Evolutionary conservation across 148 eudicot species (phyloP).

Genomic region (Cornus controversa): DNA sequence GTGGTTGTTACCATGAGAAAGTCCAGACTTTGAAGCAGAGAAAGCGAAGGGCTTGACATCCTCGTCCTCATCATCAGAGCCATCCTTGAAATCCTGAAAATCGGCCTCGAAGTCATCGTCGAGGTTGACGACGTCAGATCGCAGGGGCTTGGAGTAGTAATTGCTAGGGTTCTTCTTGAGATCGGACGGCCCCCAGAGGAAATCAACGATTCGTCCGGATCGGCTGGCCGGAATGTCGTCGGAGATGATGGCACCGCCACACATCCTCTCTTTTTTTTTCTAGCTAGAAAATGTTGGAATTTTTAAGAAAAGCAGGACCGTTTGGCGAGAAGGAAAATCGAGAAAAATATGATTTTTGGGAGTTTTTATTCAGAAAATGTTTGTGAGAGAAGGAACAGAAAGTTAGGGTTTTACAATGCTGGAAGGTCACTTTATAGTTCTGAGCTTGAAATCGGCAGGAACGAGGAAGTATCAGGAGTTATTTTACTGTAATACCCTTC

Average conservation of each 20-base stretch:
- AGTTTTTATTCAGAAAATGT: not conserved
- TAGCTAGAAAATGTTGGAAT: not conserved
- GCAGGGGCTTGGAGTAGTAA: constrained; percentile 49
- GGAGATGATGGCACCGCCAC: constrained; percentile 90
- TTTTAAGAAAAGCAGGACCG: not conserved
- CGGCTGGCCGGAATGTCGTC: constrained; percentile 39
- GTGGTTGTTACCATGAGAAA: constrained; percentile 27
- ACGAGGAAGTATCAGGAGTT: not conserved
- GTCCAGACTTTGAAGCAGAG: constrained; percentile 31
- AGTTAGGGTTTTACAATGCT: not conserved
- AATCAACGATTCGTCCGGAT: constrained; percentile 48
- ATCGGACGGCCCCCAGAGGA: constrained; percentile 48
- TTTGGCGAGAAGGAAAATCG: not conserved
- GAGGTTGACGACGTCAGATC: constrained; percentile 42
- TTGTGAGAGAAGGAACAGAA: not conserved
- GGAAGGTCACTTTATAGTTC: too few relatives aligned
- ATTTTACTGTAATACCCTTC: constrained; percentile 5
- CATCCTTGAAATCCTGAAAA: constrained; percentile 62
- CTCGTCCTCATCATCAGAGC: constrained; percentile 30
- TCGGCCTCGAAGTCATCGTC: constrained; percentile 80
- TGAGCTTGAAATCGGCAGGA: not conserved
- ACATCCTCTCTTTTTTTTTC: constrained; percentile 42
- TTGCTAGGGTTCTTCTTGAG: constrained; percentile 26
- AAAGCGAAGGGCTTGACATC: constrained; percentile 38
- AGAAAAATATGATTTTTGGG: not conserved